Base-by-base conservation (phyloP, 2,329 filamentous ascomycete genomes). In the Aspergillus carbonarius region DNA sequence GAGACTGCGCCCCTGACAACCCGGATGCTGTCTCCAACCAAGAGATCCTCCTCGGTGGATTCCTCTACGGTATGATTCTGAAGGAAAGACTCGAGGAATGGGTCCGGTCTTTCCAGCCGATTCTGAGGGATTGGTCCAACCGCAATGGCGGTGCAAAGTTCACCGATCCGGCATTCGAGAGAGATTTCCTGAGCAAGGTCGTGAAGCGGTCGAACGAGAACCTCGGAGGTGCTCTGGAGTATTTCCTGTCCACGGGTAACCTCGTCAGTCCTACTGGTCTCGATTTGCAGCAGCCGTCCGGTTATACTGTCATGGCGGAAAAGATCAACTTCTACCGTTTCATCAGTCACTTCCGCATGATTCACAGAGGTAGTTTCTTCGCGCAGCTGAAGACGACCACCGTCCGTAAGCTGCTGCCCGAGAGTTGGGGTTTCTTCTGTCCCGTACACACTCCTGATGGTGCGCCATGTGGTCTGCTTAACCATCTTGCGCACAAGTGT, bases 241-340 rank as follows among this genome's bases (percentile, higher is more conserved):
- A 99, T 74, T 99, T 99, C 77, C 79, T 99, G 62, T 96, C 93
- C 0, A 99, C 95, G 0, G 95, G 95, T 66, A 99, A 99, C 70
- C 80, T 99, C 47, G 87, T 92, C 70, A 96, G 91, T 80, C 88
- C 91, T 13, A 96, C 91, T 30, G 95, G 95, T 64, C 83, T 99
- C 40, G 95, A 99, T 82, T 77, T 97, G 70, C 95, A 98, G 72
- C 95, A 99, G 76, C 88, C 89, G 0, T 95, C 93, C 12, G 95
- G 95, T 62, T 99, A 96, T 76, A 96, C 92, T 0, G 92, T 99
- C 52, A 93, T 98, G 53, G 95, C 95, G 2, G 95, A 99, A 74
- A 98, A 98, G 83, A 93, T 99, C 73, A 99, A 99, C 79, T 99
- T 98, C 74, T 87, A 96, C 70, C 91, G 95, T 69, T 99, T 98